Evolutionary conservation across 2,329 filamentous ascomycete genomes (phyloP).

Genomic region (Verticillium nonalfalfae): DNA sequence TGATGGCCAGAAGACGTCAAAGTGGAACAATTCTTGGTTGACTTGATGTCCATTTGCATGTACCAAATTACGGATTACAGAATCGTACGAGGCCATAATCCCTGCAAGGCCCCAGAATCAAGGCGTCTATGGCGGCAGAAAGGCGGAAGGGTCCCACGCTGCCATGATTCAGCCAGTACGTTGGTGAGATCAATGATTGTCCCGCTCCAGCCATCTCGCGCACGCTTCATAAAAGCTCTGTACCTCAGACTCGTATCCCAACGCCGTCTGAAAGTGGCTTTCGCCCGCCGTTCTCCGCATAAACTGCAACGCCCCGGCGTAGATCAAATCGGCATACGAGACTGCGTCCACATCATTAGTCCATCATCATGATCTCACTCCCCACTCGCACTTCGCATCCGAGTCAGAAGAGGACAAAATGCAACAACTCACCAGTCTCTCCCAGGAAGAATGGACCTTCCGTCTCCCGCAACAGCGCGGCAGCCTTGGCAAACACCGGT

Average conservation of each 20-base stretch:
- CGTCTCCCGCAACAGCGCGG: conserved; percentile 46
- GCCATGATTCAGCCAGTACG: no score
- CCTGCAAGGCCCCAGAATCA: no score
- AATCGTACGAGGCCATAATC: no score
- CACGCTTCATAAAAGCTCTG: conserved; percentile 6
- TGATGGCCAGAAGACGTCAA: no score
- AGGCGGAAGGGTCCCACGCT: no score
- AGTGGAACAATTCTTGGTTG: no score
- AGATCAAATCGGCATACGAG: conserved; percentile 51
- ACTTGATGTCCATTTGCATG: no score
- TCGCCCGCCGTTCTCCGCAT: conserved; percentile 24
- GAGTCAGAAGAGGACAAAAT: neutral
- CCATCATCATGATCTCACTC: neutral
- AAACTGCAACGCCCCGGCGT: conserved; percentile 42
- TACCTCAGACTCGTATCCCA: conserved; percentile 15
- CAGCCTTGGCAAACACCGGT: conserved; percentile 24
- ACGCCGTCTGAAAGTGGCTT: conserved; percentile 27
- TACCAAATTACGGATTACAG: no score
- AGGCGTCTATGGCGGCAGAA: no score
- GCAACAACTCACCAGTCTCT: conserved; percentile 28
- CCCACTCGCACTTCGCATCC: neutral
- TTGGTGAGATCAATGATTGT: no score
- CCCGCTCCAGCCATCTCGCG: conserved; percentile 4
- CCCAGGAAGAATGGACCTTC: conserved; percentile 59
- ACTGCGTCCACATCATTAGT: neutral